Base-by-base conservation (phyloP, 257 asterid genomes). In the Datura wrightii region DNA sequence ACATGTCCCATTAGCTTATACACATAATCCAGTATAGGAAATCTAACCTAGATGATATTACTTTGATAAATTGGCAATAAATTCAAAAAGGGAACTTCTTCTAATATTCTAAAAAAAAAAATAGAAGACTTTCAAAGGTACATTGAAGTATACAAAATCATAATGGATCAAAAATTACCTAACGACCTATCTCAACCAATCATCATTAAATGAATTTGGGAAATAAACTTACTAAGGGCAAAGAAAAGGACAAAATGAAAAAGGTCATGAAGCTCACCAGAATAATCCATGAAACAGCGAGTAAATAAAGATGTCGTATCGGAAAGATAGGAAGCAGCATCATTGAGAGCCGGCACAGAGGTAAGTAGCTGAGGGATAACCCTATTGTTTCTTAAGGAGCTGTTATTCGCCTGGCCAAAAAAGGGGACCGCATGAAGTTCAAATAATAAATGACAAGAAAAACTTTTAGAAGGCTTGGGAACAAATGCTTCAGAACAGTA, bases 321-420 rank as follows among this genome's bases (percentile, higher is more conserved):
- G 10, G 98, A 92, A 83, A 95, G 85, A 91, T 91, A 95, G 41
- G 98, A 90, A 80, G 99, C 97, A 76, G 98, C 98, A 2, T 94
- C 98, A 79, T 91, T 86, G 56, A 97, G 87, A 80, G 92, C 84
- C 8, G 99, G 97, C 53, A 94, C 88, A 60, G 98, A 92, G 80
- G 96, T 85, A 80, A 94, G 93, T 10, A 94, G 88, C 89, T 92
- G 97, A 42, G 98, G 98, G 78, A 93, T 92, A 58, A 92, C 87
- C 54, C 94, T 90, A 76, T 92, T 91, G 71, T 87, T 87, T 66
- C 92, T 88, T 85, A 72, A 56, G 83, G 92, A 83, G 78, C 76
- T 84, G 84, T 84, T 85, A 84, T 88, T 89, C 54, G 78, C 92
- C 99, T 95, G 86, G 59, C 58, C 82, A 83, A 74, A 58, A 58